Evolutionary conservation across 305 asterid genomes (phyloP), one percentile per base, ranked within the genome.

Genomic region (Fraxinus angustifolia): DNA sequence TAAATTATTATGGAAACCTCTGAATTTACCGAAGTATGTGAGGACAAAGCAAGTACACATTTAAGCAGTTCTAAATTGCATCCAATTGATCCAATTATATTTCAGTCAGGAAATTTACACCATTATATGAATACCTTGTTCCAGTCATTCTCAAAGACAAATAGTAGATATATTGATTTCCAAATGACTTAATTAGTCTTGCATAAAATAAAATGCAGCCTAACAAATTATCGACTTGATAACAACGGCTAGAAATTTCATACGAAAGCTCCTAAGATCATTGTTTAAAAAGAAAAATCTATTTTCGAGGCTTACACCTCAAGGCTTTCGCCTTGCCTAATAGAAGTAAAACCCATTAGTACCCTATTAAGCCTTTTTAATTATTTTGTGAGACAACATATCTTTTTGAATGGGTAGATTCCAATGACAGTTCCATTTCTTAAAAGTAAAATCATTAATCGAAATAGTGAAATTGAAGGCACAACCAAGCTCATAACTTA

Each of bases 391-490:
- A 19, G 70, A 21, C 31, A 60, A 21, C 31, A 21, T 17, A 60
- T 50, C 45, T 31, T 26, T 40, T 76, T 16, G 58, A 73, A 42
- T 4, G 76, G 82, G 77, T 75, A 14, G 72, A 82, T 30, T 78
- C 28, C 23, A 68, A 50, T 75, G 8, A 80, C 28, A 71, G 12
- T 68, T 65, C 67, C 79, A 68, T 28, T 80, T 74, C 34, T 33
- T 73, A 12, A 28, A 48, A 21, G 73, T 28, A 84, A 31, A 35
- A 23, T 81, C 58, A 30, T 73, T 14, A 79, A 56, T 33, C 65
- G 36, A 56, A 80, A 74, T 62, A 82, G 79, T 75, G 75, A 16
- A 68, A 38, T 83, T 70, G 38, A 62, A 67, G 72, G 73, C 81
- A 73, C 65, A 60, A 77, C 53, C 79, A 78, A 71, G 70, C 79